Percentiles rank a stretch among this genome's conserved stretches.
These are phyloP conservation scores for Eutrema yunnanense DNA, from an alignment of 345 rosid genomes.

Conservation along the genomic window DNA sequence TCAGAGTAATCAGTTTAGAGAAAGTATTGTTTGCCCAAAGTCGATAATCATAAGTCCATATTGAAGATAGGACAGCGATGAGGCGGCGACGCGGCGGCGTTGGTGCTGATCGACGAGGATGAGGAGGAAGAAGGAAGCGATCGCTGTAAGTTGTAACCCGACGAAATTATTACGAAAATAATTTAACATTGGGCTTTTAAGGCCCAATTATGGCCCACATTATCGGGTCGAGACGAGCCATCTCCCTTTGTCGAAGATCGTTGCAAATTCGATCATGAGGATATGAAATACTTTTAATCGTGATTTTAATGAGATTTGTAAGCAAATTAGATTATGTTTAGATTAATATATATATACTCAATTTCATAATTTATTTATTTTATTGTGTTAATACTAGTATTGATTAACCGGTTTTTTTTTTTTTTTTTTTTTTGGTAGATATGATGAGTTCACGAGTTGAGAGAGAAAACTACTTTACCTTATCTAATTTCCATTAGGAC, in stretches of 20 bases:
- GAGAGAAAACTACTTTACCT: conserved; percentile 2
- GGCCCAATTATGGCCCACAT: neutral
- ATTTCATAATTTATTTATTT: too few species aligned
- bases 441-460: conserved; percentile 24
- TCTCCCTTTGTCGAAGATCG: neutral
- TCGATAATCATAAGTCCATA: too few species aligned
- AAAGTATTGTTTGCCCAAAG: too few species aligned
- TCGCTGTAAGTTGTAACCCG: neutral
- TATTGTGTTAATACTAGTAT: too few species aligned
- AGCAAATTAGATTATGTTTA: neutral
- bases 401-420: neutral
- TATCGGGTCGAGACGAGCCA: neutral
- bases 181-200: neutral
- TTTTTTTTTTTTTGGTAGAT: neutral
- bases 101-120: neutral
- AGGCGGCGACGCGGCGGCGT: neutral
- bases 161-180: neutral
- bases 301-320: neutral
- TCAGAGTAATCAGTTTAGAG: too few species aligned
- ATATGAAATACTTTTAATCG: neutral
- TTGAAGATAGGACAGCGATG: neutral
- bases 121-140: neutral
- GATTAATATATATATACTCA: too few species aligned
- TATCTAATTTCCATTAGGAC: conserved; percentile 12
- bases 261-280: too few species aligned